phyloP scores from a whole-genome alignment of 345 rosid species.

The Salix brachista region DNA sequence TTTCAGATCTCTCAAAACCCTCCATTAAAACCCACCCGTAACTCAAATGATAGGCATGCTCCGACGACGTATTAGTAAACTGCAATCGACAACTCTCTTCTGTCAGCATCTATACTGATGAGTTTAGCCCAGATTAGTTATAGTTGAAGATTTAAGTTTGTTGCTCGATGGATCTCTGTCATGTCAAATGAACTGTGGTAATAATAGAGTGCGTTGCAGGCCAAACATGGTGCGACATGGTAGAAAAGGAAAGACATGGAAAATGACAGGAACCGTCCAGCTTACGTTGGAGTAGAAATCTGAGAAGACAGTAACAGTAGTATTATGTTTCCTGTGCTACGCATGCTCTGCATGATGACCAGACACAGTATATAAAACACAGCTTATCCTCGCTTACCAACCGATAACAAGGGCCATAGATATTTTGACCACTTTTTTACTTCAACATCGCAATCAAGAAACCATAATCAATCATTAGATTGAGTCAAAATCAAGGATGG shows the following conservation, averaged over 20 bases:
- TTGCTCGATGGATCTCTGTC: no score
- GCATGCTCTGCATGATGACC: background rate
- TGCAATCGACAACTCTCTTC: background rate
- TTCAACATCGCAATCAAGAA: background rate
- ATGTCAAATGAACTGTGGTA: background rate
- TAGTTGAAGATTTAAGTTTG: background rate
- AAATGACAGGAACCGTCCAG: background rate
- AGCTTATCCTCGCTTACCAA: background rate
- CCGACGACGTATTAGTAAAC: background rate
- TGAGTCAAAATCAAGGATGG: background rate
- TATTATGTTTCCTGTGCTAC: background rate
- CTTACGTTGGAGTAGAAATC: background rate
- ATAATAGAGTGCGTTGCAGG: background rate
- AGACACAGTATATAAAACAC: background rate
- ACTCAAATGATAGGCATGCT: background rate
- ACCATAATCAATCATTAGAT: background rate
- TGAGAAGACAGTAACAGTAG: background rate
- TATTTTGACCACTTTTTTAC: conserved; percentile 1
- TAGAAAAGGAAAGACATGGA: background rate
- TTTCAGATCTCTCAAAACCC: no score
- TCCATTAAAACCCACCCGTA: no score
- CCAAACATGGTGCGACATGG: background rate
- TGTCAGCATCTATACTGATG: background rate
- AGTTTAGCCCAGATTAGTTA: background rate
- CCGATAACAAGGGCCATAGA: background rate